phyloP scores from a whole-genome alignment of 2,329 filamentous ascomycete genomes.

The Huntiella abstrusa region DNA sequence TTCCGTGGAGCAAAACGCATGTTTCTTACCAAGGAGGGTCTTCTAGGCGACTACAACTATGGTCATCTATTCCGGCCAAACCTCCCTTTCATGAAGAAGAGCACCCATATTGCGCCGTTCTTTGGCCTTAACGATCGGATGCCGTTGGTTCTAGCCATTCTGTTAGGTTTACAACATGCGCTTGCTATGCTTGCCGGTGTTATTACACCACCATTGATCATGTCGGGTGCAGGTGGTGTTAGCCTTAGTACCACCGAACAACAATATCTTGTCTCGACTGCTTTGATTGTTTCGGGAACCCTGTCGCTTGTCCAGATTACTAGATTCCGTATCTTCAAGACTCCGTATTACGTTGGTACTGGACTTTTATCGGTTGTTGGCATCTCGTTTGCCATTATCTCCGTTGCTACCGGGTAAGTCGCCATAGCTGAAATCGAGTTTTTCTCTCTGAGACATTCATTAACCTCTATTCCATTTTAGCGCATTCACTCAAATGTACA shows the following conservation, averaged over 20 bases:
- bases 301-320: conserved; percentile 62
- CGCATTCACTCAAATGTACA: conserved; percentile 60
- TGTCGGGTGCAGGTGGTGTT: conserved; percentile 40
- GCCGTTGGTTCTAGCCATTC: conserved; percentile 52
- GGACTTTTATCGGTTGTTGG: conserved; percentile 65
- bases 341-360: conserved; percentile 56
- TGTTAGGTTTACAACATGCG: conserved; percentile 64
- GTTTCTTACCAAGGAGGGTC: conserved; percentile 45
- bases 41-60: conserved; percentile 81
- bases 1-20: conserved; percentile 17
- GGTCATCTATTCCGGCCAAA: conserved; percentile 67
- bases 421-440: neutral
- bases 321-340: conserved; percentile 51
- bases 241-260: conserved; percentile 41
- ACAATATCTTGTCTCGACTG: conserved; percentile 63
- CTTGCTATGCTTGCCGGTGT: conserved; percentile 59
- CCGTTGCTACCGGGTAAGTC: conserved; percentile 41
- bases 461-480: conserved; percentile 1
- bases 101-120: conserved; percentile 46
- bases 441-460: neutral
- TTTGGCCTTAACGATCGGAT: conserved; percentile 68
- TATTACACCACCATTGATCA: conserved; percentile 62
- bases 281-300: conserved; percentile 60
- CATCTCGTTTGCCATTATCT: conserved; percentile 59
- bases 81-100: conserved; percentile 60